Evolutionary conservation across 176 grass and related monocot species (phyloP), one percentile per base, ranked within the genome.

Genomic region (Otatea glauca): DNA sequence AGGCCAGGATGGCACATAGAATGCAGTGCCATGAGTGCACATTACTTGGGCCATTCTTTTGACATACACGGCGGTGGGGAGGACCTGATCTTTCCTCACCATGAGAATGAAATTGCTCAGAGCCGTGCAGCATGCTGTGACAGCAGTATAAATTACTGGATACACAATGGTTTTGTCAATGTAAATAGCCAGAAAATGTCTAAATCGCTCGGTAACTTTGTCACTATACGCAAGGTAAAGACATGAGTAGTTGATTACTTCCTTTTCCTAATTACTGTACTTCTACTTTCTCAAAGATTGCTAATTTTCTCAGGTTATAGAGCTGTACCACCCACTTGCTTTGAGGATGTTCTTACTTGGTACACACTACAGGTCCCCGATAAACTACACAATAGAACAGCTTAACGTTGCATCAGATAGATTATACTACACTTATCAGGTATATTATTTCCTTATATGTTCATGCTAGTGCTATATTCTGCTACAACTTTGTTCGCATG

Each of bases 111-210:
- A 88, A 98, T 98, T 20, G 96, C 93, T 32, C 96, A 98, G 78
- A 98, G 96, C 49, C 88, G 91, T 90, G 96, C 96, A 4, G 93
- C 96, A 32, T 98, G 96, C 63, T 90, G 87, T 62, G 85, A 95
- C n/a, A 95, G 93, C 67, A 91, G 50, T 72, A 91, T 98, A 72
- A 87, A 76, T 81, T 98, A 92, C 50, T 98, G 96, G 96, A 66
- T 98, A 65, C 96, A 98, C 74, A 98, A 98, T 64, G 96, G 96
- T 84, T 98, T 98, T 95, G 96, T 98, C 47, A 95, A 93, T 90
- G 91, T 98, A 53, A 88, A 98, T 75, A 91, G 90, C 18, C 93
- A 95, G 66, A 98, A 98, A 76, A 98, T 98, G 96, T 93, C 93
- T 9, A 98, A 98, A 70, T 95, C 93, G 0, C 88, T 95, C 17